Conservation (phyloP, 495 filamentous ascomycete genomes). For the Penicillium egyptiacum region DNA sequence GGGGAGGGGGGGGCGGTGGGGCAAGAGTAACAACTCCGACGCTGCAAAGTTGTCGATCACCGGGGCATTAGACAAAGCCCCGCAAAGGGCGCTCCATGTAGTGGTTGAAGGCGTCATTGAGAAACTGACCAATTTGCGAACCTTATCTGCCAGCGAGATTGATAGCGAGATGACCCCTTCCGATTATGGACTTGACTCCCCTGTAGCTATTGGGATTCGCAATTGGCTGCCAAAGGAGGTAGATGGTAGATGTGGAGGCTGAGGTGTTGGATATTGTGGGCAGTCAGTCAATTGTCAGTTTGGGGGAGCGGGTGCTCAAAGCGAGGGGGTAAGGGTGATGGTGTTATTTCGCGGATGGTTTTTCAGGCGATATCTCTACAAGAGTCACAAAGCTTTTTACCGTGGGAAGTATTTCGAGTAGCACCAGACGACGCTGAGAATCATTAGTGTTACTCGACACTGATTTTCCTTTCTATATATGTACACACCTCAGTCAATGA, state of each 20-base stretch:
- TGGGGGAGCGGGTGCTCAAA: background rate
- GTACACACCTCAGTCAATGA: slow-evolving; percentile 51
- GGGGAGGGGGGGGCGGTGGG: no score
- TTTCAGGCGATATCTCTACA: no score
- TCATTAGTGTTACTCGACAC: no score
- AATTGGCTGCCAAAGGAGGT: background rate
- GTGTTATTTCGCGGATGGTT: no score
- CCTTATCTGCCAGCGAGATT: background rate
- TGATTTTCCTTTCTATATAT: slow-evolving; percentile 1
- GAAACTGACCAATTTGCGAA: background rate
- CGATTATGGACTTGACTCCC: background rate
- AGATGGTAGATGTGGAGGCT: background rate
- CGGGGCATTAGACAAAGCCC: background rate
- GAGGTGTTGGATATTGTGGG: background rate
- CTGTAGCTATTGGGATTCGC: background rate
- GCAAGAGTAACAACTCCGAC: background rate
- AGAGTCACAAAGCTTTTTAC: no score
- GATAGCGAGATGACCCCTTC: background rate
- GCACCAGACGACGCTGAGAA: no score
- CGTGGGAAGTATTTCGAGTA: no score
- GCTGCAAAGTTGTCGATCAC: background rate
- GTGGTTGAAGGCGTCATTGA: background rate
- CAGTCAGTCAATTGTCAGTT: background rate
- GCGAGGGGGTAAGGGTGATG: background rate
- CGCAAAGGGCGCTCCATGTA: background rate